Conservation (phyloP, 2,329 filamentous ascomycete genomes). For the Venturia pyrina region DNA sequence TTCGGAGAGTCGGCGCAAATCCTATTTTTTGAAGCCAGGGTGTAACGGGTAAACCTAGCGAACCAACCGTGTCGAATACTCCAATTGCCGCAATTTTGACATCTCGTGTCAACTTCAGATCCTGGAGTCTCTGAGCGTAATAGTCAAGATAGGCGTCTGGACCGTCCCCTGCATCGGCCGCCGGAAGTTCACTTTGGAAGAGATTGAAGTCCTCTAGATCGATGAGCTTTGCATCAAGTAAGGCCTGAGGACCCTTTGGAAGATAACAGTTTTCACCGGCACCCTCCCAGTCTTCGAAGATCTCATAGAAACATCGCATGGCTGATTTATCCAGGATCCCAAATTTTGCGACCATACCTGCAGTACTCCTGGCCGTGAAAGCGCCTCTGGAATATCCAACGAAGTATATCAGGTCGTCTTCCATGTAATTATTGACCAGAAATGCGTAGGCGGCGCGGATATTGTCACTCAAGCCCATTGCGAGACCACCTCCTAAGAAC, state of each 20-base stretch:
- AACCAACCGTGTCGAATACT: constrained; percentile 44
- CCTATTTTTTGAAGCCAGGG: constrained; percentile 24
- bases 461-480: constrained; percentile 30
- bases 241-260: constrained; percentile 10
- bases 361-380: constrained; percentile 26
- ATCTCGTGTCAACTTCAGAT: constrained; percentile 27
- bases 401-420: constrained; percentile 41
- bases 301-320: constrained; percentile 15
- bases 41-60: constrained; percentile 35
- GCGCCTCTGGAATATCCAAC: constrained; percentile 38
- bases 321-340: constrained; percentile 17
- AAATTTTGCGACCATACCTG: constrained; percentile 17
- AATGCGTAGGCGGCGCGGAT: constrained; percentile 55
- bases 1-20: constrained; percentile 27
- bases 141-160: constrained; percentile 14
- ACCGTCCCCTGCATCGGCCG: constrained; percentile 6
- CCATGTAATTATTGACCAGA: constrained; percentile 50
- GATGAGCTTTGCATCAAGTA: not conserved
- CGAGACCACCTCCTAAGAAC: constrained; percentile 17
- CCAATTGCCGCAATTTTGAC: constrained; percentile 41
- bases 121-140: constrained; percentile 30
- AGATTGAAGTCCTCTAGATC: not conserved
- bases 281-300: constrained; percentile 17
- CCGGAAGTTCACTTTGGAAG: not conserved
- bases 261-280: constrained; percentile 14